Conservation (phyloP, 768 basidiomycete genomes). For the Agaricus blazei region DNA sequence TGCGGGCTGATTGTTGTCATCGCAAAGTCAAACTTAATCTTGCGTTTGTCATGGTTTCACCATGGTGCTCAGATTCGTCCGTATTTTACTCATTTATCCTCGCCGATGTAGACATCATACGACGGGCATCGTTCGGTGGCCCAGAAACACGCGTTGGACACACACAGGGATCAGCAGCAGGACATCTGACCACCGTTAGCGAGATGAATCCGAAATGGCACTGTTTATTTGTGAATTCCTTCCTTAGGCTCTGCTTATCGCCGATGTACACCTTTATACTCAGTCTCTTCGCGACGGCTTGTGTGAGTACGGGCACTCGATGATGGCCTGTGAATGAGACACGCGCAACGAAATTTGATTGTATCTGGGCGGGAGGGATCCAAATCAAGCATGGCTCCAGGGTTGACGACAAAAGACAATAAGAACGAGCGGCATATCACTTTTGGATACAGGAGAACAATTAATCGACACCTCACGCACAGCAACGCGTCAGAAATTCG, state of each 20-base stretch:
- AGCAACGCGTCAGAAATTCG: constrained; percentile 9
- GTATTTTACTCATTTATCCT: too few species aligned
- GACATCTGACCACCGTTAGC: too few species aligned
- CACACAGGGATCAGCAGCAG: too few species aligned
- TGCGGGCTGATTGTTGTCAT: neutral
- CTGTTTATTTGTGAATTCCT: neutral
- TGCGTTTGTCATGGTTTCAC: neutral
- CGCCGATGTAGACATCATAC: too few species aligned
- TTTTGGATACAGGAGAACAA: constrained; percentile 12
- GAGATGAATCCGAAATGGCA: too few species aligned
- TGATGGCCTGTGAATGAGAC: constrained; percentile 2
- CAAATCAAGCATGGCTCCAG: constrained; percentile 7
- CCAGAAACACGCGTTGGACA: too few species aligned
- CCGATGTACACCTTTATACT: neutral
- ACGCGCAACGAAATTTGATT: constrained; percentile 2
- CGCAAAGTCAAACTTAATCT: neutral
- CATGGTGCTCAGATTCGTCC: too few species aligned
- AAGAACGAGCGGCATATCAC: constrained; percentile 13
- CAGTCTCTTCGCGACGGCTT: neutral
- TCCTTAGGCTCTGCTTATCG: neutral
- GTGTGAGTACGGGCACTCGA: neutral
- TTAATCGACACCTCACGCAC: constrained; percentile 7
- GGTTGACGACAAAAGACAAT: constrained; percentile 11
- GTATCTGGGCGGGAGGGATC: constrained; percentile 5
- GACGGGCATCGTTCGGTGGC: too few species aligned